Percentiles rank a stretch among this genome's conserved stretches.
Conservation (phyloP, 1,284 basidiomycete genomes). For the Amylostereum chailletii region DNA sequence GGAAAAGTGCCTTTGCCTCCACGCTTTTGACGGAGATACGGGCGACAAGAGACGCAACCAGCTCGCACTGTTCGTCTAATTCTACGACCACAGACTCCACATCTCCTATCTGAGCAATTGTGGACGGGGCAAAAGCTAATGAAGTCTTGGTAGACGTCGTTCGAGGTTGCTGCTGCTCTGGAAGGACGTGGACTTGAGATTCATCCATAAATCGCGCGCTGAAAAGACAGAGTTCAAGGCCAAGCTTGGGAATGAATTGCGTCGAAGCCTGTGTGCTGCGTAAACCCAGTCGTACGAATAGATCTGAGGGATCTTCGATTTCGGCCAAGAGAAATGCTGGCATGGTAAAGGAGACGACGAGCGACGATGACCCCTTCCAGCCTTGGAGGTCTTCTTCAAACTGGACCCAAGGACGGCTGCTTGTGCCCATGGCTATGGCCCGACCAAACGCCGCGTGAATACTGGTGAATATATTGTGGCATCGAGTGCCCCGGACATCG, state of each 20-base stretch:
- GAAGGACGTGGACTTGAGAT: conserved; percentile 22
- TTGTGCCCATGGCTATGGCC: conserved; percentile 17
- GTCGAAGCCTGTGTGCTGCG: conserved; percentile 17
- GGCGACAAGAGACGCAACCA: conserved; percentile 16
- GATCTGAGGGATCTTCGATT: conserved; percentile 16
- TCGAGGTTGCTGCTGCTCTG: conserved; percentile 9
- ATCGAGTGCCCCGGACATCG: conserved; percentile 16
- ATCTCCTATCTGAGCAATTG: no score
- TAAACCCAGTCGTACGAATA: conserved; percentile 20
- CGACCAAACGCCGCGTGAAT: conserved; percentile 24
- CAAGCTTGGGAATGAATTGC: conserved; percentile 16
- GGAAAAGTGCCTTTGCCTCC: conserved; percentile 16
- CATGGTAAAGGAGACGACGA: conserved; percentile 26
- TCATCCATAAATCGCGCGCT: conserved; percentile 21
- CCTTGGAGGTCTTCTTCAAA: conserved; percentile 26
- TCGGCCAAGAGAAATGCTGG: conserved; percentile 18
- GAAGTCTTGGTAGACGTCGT: conserved; percentile 3
- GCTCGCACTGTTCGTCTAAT: conserved; percentile 24
- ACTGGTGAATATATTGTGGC: conserved; percentile 20
- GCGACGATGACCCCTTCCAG: conserved; percentile 19
- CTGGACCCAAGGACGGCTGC: conserved; percentile 13
- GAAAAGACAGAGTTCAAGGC: conserved; percentile 20
- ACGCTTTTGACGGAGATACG: conserved; percentile 18
- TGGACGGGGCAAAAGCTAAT: no score
- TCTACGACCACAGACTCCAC: conserved; percentile 7